Conservation (phyloP, 2,329 filamentous ascomycete genomes). For the Thielaviopsis musarum region DNA sequence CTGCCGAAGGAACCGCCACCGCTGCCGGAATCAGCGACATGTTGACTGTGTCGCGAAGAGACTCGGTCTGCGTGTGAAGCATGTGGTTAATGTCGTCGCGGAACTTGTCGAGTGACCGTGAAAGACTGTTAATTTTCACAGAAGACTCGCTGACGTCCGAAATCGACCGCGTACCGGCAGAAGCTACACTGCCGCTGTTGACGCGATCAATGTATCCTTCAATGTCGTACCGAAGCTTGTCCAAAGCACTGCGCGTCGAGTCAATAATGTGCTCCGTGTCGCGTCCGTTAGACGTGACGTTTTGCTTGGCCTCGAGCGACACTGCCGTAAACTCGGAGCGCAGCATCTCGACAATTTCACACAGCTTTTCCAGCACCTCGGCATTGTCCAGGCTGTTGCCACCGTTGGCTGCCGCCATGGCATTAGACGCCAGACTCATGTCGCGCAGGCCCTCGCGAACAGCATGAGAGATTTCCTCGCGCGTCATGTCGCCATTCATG, state of each 20-base stretch:
- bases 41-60: constrained; percentile 62
- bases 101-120: constrained; percentile 44
- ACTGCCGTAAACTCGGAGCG: constrained; percentile 41
- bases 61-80: constrained; percentile 67
- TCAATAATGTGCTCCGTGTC: constrained; percentile 82
- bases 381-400: constrained; percentile 20
- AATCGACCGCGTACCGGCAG: constrained; percentile 15
- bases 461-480: constrained; percentile 46
- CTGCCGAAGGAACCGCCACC: constrained; percentile 17
- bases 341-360: constrained; percentile 48
- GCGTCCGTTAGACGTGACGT: constrained; percentile 58
- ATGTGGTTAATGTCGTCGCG: constrained; percentile 50
- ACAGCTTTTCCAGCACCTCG: constrained; percentile 37
- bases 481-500: constrained; percentile 30
- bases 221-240: constrained; percentile 63
- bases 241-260: constrained; percentile 73
- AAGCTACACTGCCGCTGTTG: constrained; percentile 22
- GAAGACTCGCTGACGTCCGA: constrained; percentile 64
- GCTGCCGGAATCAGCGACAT: constrained; percentile 46
- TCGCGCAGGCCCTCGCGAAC: constrained; percentile 41
- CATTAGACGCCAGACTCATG: constrained; percentile 29
- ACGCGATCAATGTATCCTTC: constrained; percentile 64
- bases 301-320: constrained; percentile 54
- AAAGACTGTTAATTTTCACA: constrained; percentile 38
- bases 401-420: constrained; percentile 24